These are phyloP conservation scores for Trametes cinnabarina DNA, from an alignment of 768 basidiomycete species.

Conservation along the genomic window DNA sequence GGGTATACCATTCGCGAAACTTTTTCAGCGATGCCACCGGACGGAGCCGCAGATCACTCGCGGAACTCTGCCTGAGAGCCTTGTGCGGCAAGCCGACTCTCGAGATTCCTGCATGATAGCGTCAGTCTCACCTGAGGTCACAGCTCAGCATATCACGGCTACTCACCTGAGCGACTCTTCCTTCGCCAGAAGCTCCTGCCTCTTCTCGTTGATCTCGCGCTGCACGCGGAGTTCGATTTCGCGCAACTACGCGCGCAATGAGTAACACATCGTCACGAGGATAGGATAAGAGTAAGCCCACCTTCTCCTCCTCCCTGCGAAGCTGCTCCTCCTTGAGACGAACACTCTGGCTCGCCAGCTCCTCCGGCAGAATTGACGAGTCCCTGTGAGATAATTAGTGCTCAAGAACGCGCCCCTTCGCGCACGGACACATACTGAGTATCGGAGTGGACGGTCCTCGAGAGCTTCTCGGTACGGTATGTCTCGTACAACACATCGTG, in stretches of 20 bases:
- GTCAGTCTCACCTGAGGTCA: conserved; percentile 7
- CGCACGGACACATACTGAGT: conserved; percentile 49
- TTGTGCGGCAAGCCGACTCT: conserved; percentile 88
- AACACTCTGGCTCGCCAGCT: conserved; percentile 94
- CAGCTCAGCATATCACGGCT: not conserved
- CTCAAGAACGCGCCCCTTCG: not conserved
- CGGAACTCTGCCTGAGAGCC: conserved; percentile 80
- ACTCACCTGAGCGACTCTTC: conserved; percentile 87
- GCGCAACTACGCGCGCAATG: conserved; percentile 57
- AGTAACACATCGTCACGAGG: not conserved
- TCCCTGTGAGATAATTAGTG: conserved; percentile 49
- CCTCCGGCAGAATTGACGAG: conserved; percentile 91
- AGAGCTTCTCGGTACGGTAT: conserved; percentile 96
- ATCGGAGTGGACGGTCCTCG: conserved; percentile 81
- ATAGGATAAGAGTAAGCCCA: conserved; percentile 27
- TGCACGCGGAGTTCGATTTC: conserved; percentile 98
- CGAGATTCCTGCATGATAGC: conserved; percentile 63
- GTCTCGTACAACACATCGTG: conserved; percentile 95
- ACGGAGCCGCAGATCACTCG: conserved; percentile 42
- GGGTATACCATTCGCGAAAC: conserved; percentile 31
- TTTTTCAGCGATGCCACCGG: conserved; percentile 19
- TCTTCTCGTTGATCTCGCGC: conserved; percentile 95
- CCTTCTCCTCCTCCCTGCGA: conserved; percentile 94
- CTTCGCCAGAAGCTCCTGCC: conserved; percentile 94
- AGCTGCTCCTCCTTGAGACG: conserved; percentile 99